Base-by-base conservation (phyloP, 2,329 filamentous ascomycete genomes). In the Nothopassalora personata region DNA sequence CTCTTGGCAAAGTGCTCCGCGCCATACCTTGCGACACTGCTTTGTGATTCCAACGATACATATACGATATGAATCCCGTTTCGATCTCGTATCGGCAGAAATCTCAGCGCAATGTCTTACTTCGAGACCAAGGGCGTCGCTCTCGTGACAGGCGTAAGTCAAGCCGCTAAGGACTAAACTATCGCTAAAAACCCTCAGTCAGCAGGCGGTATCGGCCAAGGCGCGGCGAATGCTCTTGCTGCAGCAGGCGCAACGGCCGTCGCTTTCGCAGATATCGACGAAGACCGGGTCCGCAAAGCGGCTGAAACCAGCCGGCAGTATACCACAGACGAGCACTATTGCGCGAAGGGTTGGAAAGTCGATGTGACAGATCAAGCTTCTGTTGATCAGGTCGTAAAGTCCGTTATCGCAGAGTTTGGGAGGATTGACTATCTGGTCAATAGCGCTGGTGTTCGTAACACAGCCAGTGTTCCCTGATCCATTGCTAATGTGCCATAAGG, bases 371-470 rank as follows among this genome's bases (percentile, higher is more conserved):
- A 56, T n/a, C 10, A 27, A 4, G 27, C 19, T n/a, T 10, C 45
- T 5, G 46, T 56, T n/a, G 54, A 56, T 13, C 31, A 50, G 15
- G 18, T 43, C 9, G 45, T 56, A 4, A 10, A 56, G 30, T 18
- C 18, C 13, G 36, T 56, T 0, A 46, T 36, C 6, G 11, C 34
- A 18, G 45, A 56, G 23, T 50, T 56, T 8, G 54, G 47, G 4
- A 49, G 54, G 33, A 50, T 56, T 30, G 54, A 56, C 31, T 56
- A 56, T 19, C 46, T 56, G 9, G 47, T 56, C 3, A 47, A 56
- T 28, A 36, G 30, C 19, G 54, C 54, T n/a, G 53, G 53, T 23
- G 53, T 54, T 36, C 19, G 50, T 53, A 3, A 10, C 18, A 19
- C 31, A 9, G 23, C 9, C 13, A 23, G 9, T 23, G 11, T 4